Evolutionary conservation across 2,329 filamentous ascomycete genomes (phyloP).

Genomic region (Lasiodiplodia theobromae): DNA sequence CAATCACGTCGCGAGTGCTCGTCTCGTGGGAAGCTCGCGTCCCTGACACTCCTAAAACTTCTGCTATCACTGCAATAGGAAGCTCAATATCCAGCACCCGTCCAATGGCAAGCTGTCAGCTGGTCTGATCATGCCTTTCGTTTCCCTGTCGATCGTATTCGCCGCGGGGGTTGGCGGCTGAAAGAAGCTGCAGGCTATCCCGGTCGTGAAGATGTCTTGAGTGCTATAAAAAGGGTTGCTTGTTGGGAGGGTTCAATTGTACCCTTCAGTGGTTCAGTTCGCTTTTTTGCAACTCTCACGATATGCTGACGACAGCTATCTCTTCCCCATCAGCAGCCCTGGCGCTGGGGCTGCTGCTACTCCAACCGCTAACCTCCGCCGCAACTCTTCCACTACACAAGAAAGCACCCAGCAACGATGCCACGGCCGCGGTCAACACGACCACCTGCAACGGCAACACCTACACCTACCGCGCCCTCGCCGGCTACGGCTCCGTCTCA

Average conservation of each 20-base stretch:
- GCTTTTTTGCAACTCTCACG: too few species aligned
- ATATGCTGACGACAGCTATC: background rate
- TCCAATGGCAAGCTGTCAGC: background rate
- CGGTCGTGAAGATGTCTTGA: background rate
- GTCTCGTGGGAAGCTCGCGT: slow-evolving; percentile 1
- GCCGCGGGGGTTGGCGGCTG: slow-evolving; percentile 6
- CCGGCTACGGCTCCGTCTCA: slow-evolving; percentile 69
- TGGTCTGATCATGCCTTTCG: background rate
- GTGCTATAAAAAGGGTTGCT: background rate
- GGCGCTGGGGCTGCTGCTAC: too few species aligned
- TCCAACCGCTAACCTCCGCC: background rate
- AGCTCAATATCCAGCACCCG: slow-evolving; percentile 7
- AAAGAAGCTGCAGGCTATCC: background rate
- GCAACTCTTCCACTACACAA: background rate
- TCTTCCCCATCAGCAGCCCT: background rate
- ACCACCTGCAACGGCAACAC: slow-evolving; percentile 65
- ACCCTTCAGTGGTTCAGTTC: background rate
- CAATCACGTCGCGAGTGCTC: background rate
- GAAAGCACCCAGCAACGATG: background rate
- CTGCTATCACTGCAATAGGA: slow-evolving; percentile 5
- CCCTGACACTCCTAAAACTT: background rate
- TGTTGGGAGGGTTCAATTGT: background rate
- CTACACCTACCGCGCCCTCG: slow-evolving; percentile 72
- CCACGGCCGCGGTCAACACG: slow-evolving; percentile 15
- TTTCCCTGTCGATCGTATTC: background rate